Conservation (phyloP, 192 early-diverging fungal species). For the Podochytrium sp. region DNA sequence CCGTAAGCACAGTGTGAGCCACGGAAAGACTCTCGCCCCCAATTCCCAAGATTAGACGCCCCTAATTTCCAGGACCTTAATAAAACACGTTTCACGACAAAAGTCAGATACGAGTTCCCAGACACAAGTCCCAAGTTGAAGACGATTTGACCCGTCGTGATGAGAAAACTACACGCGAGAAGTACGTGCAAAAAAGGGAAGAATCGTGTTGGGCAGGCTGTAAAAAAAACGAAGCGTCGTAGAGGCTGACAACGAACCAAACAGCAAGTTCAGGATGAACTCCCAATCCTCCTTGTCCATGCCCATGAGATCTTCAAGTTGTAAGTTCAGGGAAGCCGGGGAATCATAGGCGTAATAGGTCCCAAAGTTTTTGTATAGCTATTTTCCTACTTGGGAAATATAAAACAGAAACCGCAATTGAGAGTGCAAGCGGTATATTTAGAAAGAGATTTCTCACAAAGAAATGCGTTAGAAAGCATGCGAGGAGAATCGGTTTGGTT, state of each 20-base stretch:
- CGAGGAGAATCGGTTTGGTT: too few species aligned
- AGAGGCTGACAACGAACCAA: too few species aligned
- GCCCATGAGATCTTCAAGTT: slow-evolving; percentile 48
- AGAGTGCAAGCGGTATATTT: too few species aligned
- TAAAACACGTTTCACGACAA: slow-evolving; percentile 50
- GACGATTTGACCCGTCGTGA: too few species aligned
- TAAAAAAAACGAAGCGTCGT: slow-evolving; percentile 44
- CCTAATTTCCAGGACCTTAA: too few species aligned
- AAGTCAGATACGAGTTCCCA: slow-evolving; percentile 66
- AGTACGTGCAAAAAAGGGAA: slow-evolving; percentile 67
- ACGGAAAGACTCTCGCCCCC: slow-evolving; percentile 57
- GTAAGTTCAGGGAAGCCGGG: slow-evolving; percentile 54
- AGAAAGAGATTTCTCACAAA: too few species aligned
- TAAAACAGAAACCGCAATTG: too few species aligned
- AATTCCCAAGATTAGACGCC: slow-evolving; percentile 51
- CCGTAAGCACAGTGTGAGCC: slow-evolving; percentile 51
- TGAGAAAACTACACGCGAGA: slow-evolving; percentile 52
- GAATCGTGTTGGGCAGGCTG: slow-evolving; percentile 66
- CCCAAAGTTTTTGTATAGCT: too few species aligned
- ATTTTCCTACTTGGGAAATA: too few species aligned
- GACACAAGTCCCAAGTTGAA: too few species aligned
- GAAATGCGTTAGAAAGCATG: too few species aligned
- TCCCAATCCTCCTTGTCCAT: slow-evolving; percentile 43
- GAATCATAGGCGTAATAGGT: slow-evolving; percentile 47
- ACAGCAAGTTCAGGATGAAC: too few species aligned